Conservation (phyloP, 768 basidiomycete species). For the Rhodotorula kratochvilovae region DNA sequence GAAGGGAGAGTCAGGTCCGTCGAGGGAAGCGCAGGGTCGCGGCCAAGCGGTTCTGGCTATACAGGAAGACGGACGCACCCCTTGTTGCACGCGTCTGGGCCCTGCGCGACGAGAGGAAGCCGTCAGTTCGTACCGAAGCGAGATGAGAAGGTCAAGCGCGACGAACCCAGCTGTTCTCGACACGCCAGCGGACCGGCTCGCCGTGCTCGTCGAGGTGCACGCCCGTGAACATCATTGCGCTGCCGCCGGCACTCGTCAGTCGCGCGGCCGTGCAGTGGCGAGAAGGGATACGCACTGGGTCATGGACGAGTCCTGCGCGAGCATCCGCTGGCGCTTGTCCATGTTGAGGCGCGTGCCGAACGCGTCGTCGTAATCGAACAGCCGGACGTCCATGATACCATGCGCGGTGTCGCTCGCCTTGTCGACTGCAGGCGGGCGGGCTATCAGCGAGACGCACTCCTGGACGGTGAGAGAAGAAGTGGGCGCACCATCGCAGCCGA, state of each 20-base stretch:
- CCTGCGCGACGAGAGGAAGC: constrained; percentile 42
- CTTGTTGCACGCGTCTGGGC: constrained; percentile 66
- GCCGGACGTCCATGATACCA: constrained; percentile 79
- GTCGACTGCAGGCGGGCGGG: constrained; percentile 73
- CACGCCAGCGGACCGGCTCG: constrained; percentile 79
- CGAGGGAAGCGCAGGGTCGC: too few relatives aligned
- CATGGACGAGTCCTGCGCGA: constrained; percentile 79
- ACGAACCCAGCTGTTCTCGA: constrained; percentile 86
- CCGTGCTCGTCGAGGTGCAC: constrained; percentile 76
- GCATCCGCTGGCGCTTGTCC: constrained; percentile 78
- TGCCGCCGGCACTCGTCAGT: neutral
- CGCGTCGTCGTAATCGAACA: constrained; percentile 56
- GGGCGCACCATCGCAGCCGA: constrained; percentile 52
- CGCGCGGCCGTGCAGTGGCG: neutral
- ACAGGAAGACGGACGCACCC: too few relatives aligned
- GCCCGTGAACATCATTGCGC: constrained; percentile 74
- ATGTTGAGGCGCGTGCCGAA: constrained; percentile 76
- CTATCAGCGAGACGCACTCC: constrained; percentile 52
- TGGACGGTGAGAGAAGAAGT: neutral
- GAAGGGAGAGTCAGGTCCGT: too few relatives aligned
- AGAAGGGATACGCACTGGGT: constrained; percentile 61
- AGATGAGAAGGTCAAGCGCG: too few relatives aligned
- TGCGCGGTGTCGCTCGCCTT: constrained; percentile 65
- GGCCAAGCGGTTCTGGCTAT: too few relatives aligned
- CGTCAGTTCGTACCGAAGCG: neutral